A percentile compares a stretch with the other conserved stretches of the same genome.
Evolutionary conservation across 2,329 filamentous ascomycete species (phyloP).

Genomic region (Xylariaceae sp.): DNA sequence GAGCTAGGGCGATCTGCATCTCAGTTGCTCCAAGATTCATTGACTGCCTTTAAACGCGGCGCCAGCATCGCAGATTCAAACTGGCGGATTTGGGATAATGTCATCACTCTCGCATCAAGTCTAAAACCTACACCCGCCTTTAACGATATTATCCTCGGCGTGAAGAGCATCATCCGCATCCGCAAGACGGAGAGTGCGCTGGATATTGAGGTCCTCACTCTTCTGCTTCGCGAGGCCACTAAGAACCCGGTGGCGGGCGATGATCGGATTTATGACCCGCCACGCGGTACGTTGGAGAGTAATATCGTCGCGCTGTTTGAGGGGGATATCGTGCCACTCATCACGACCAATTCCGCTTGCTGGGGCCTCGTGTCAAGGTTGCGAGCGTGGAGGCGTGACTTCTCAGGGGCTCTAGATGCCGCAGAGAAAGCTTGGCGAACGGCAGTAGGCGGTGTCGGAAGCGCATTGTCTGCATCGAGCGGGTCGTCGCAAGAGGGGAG

Average conservation of each 20-base stretch:
- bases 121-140: conserved; percentile 67
- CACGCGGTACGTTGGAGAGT: conserved; percentile 57
- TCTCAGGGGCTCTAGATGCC: conserved; percentile 69
- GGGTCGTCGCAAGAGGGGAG: conserved; percentile 27
- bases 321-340: conserved; percentile 70
- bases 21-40: conserved; percentile 65
- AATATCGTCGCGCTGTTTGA: conserved; percentile 71
- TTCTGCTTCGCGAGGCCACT: conserved; percentile 66
- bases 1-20: conserved; percentile 46
- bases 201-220: conserved; percentile 67
- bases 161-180: conserved; percentile 71
- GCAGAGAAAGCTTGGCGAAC: conserved; percentile 89
- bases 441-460: conserved; percentile 50
- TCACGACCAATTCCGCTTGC: conserved; percentile 71
- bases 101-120: conserved; percentile 79
- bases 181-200: conserved; percentile 73
- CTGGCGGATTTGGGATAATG: conserved; percentile 94
- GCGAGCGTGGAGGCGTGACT: conserved; percentile 68
- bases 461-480: conserved; percentile 44
- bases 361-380: conserved; percentile 73
- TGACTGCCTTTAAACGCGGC: conserved; percentile 82
- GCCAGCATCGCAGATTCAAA: conserved; percentile 79
- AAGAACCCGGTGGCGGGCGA: conserved; percentile 32
- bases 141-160: conserved; percentile 68
- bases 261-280: conserved; percentile 37